phyloP scores from a whole-genome alignment of 2,329 filamentous ascomycete genomes.

The Ascochyta clinopodiicola region DNA sequence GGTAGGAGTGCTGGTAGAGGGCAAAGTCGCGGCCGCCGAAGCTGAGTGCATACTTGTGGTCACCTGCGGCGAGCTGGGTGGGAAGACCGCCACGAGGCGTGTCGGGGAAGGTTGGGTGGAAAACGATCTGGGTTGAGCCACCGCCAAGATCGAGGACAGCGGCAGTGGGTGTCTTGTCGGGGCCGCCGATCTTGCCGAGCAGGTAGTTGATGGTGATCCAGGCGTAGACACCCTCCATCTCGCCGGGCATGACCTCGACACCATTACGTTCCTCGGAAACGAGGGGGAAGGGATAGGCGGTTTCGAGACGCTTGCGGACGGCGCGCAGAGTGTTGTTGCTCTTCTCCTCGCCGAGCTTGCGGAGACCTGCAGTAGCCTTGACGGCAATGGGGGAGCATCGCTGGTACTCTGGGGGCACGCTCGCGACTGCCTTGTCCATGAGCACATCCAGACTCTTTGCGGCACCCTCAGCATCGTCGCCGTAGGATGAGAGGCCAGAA shows the following conservation, averaged over 20 bases:
- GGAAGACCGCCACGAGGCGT: constrained; percentile 79
- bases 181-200: constrained; percentile 93
- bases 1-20: constrained; percentile 97
- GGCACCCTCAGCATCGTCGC: constrained; percentile 82
- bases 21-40: constrained; percentile 92
- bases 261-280: constrained; percentile 84
- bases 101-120: constrained; percentile 89
- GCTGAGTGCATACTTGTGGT: constrained; percentile 92
- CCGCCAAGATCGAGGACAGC: constrained; percentile 96
- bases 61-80: constrained; percentile 81
- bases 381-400: constrained; percentile 95
- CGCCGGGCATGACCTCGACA: constrained; percentile 96
- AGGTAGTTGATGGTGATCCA: constrained; percentile 99
- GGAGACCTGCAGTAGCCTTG: constrained; percentile 93
- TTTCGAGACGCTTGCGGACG: constrained; percentile 84
- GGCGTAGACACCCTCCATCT: constrained; percentile 95
- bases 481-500: constrained; percentile 83
- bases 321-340: constrained; percentile 84
- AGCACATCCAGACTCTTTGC: constrained; percentile 88
- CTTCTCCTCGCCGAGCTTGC: constrained; percentile 81
- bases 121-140: constrained; percentile 97
- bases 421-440: constrained; percentile 82
- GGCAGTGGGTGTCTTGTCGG: constrained; percentile 87
- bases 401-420: constrained; percentile 87
- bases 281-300: constrained; percentile 91